Evolutionary conservation across 371 early-diverging fungal species (phyloP).

Genomic region (Amoeboaphelidium protococcarum): DNA sequence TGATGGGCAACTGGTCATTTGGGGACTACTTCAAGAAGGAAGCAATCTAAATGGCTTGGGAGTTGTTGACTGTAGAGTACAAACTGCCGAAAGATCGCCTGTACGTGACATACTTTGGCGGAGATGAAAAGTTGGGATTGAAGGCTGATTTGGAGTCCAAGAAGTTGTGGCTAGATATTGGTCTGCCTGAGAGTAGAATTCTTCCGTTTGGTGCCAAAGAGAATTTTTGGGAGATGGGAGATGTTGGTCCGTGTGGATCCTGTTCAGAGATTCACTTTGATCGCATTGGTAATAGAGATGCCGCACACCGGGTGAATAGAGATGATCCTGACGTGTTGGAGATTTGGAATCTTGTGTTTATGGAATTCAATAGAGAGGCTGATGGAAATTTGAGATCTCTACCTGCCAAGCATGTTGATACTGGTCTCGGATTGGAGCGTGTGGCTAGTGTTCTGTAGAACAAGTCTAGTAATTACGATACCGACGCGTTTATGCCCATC

Average conservation of each 20-base stretch:
- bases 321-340: conserved; percentile 98
- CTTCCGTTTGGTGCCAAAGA: conserved; percentile 80
- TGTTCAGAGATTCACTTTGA: conserved; percentile 99
- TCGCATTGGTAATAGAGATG: conserved; percentile 90
- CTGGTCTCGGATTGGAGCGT: conserved; percentile 98
- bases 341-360: conserved; percentile 99
- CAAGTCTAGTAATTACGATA: conserved; percentile 95
- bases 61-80: conserved; percentile 73
- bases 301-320: conserved; percentile 76
- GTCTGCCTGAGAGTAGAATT: conserved; percentile 56
- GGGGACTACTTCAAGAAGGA: conserved; percentile 98
- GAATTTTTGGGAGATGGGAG: conserved; percentile 99
- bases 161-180: conserved; percentile 76
- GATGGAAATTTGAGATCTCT: conserved; percentile 70
- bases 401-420: conserved; percentile 95
- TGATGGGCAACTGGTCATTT: conserved; percentile 99
- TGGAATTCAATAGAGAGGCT: conserved; percentile 96
- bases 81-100: conserved; percentile 61
- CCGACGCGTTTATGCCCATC: conserved; percentile 69
- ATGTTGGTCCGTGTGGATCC: conserved; percentile 98
- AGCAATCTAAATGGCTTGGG: conserved; percentile 81
- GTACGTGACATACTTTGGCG: conserved; percentile 96
- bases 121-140: conserved; percentile 53
- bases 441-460: conserved; percentile 88
- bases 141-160: conserved; percentile 75